These are phyloP conservation scores for Vitis labrusca DNA, from an alignment of 164 flowering plant genomes.

Conservation along the genomic window DNA sequence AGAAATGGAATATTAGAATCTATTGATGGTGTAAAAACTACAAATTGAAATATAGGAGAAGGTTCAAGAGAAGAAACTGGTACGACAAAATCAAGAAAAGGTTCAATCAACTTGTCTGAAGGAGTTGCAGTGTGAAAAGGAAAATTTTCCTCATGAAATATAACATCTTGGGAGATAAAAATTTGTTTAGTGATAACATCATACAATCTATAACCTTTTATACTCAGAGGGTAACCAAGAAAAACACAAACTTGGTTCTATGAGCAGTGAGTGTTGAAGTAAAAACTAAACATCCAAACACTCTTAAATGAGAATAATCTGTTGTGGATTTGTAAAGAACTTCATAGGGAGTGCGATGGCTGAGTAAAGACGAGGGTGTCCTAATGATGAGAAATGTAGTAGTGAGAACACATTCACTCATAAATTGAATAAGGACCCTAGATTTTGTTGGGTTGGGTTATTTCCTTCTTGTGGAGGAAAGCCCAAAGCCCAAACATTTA, in stretches of 20 bases:
- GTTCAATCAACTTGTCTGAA: background rate
- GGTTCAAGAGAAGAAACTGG: background rate
- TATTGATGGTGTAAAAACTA: no score
- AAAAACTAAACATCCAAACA: background rate
- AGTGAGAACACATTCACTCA: background rate
- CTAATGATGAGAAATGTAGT: background rate
- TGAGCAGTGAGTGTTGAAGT: background rate
- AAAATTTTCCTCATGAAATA: background rate
- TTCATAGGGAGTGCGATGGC: background rate
- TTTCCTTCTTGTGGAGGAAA: no score
- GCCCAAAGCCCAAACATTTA: no score
- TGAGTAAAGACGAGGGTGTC: no score
- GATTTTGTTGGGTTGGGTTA: no score
- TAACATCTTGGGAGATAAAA: background rate
- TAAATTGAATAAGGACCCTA: background rate
- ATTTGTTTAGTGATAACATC: background rate
- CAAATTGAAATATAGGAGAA: no score
- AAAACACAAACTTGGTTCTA: background rate
- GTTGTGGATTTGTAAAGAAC: background rate
- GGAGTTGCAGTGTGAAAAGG: background rate
- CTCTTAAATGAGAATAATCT: background rate
- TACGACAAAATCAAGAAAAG: background rate
- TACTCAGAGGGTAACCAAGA: background rate
- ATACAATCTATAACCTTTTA: background rate
- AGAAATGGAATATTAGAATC: no score